Evolutionary conservation across 164 flowering plant genomes (phyloP).

Genomic region (Houttuynia cordata): DNA sequence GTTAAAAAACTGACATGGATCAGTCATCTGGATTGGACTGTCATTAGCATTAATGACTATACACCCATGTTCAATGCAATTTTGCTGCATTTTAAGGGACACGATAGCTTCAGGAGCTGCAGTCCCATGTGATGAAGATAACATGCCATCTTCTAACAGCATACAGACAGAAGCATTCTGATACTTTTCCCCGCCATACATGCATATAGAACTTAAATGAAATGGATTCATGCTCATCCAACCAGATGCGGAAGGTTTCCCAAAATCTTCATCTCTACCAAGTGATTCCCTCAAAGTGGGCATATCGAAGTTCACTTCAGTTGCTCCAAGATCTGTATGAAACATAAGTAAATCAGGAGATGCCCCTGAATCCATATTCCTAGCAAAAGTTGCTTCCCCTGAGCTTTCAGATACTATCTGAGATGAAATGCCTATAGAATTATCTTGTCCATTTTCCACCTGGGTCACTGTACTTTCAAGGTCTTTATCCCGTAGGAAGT

Average conservation of each 20-base stretch:
- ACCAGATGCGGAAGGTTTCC: neutral
- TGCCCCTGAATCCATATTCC: slow-evolving; percentile 44
- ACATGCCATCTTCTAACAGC: slow-evolving; percentile 12
- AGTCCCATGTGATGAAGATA: slow-evolving; percentile 9
- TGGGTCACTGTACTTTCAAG: slow-evolving; percentile 13
- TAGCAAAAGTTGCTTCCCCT: slow-evolving; percentile 20
- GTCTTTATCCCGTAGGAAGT: slow-evolving; percentile 12
- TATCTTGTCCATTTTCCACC: slow-evolving; percentile 17
- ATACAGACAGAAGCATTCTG: neutral
- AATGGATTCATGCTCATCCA: neutral
- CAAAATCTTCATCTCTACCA: neutral
- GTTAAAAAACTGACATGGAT: slow-evolving; percentile 6
- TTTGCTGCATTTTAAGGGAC: slow-evolving; percentile 9
- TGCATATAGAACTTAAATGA: neutral
- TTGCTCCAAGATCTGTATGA: neutral
- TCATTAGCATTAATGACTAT: slow-evolving; percentile 18
- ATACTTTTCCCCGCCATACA: neutral
- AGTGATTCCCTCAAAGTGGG: neutral
- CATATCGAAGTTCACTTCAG: neutral
- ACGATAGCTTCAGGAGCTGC: slow-evolving; percentile 15
- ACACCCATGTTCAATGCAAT: slow-evolving; percentile 23
- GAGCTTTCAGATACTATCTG: slow-evolving; percentile 13
- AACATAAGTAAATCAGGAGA: slow-evolving; percentile 56
- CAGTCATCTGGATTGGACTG: neutral
- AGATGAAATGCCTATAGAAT: slow-evolving; percentile 13